Evolutionary conservation across 768 basidiomycete genomes (phyloP), one percentile per base, ranked within the genome.

Genomic region (Boletus edulis): DNA sequence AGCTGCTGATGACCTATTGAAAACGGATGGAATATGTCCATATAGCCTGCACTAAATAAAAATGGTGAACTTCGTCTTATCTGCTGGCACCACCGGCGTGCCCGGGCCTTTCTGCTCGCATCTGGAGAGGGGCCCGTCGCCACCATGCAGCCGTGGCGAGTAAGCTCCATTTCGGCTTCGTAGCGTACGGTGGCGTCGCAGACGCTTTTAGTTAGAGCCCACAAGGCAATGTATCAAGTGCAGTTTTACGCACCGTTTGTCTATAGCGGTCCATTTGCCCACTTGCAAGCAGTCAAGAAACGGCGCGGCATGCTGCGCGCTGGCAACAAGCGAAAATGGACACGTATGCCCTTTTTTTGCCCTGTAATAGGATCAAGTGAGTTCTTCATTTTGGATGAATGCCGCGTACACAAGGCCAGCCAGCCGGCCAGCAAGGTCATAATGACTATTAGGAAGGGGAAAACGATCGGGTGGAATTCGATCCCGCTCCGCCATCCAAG

Each of bases 391-490:
- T 29, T 29, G 29, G 8, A 66, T 66, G 65, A 68, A 68, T 43
- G 52, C 59, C 57, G 54, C 51, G 47, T 54, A 34, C 49, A 55
- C 56, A 65, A 55, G 66, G 55, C 50, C 39, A 46, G 48, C 46
- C 38, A 29, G 29, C 29, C 29, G 29, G 39, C 56, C 49, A 44
- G 53, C 46, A 55, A 46, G 52, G 49, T 49, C 51, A 55, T 39
- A 43, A 55, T 41, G 34, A 35, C 11, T 35, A 14, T 11, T 1
- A 14, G 34, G 34, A 14, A 35, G 34, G 34, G 14, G 34, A 2
- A 35, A 55, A 52, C 50, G 32, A 62, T 62, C 66, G 52, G 27
- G 43, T 62, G 57, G 59, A 57, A 46, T 49, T 61, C 54, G 66
- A 61, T 61, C 43, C 37, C 34, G 52, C 56, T 56, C 45, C 59